Base-by-base conservation (phyloP, 768 basidiomycete genomes). In the Rhodocollybia butyracea region DNA sequence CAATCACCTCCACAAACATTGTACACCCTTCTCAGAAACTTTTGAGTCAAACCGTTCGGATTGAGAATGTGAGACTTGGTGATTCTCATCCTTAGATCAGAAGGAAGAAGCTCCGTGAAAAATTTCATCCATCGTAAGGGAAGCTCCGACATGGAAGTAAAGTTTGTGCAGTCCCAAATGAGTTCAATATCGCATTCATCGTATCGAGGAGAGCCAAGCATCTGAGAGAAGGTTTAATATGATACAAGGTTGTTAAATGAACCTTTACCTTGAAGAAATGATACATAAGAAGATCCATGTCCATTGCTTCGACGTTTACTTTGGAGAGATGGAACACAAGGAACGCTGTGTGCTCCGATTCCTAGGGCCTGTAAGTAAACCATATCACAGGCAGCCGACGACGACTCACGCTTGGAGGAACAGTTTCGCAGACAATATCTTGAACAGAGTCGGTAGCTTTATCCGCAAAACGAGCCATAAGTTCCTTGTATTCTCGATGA, bases 101-200 rank as follows among this genome's bases (percentile, higher is more conserved):
- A 66, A 5, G 92, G 90, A 52, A 89, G 81, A 19, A 90, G 72
- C 64, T 92, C 89, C 12, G 84, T 79, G 57, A 88, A 86, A 52
- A 83, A 87, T 67, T 88, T 90, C 43, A 93, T 65, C 88, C 88
- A 91, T 58, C 89, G 86, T 8, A 89, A 72, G 0, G 93, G 92
- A 7, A 93, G 74, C 68, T 93, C 89, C 0, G 90, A 89, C 10
- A 79, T 77, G 2, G 86, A 76, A 3, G 83, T 78, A 66, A 94
- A 93, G 8, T 79, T 80, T 32, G 91, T 93, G 69, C 87, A 92
- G 61, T 95, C 92, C 30, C 94, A 64, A 59, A 95, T 80, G 46
- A 95, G 72, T 45, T 92, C 88, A 64, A 86, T 90, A 3, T 65
- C 56, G 27, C 77, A 77, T 42, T 77, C 69, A 39, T 68, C 71